Evolutionary conservation across 768 basidiomycete genomes (phyloP).

Genomic region (Dendrothele bispora): DNA sequence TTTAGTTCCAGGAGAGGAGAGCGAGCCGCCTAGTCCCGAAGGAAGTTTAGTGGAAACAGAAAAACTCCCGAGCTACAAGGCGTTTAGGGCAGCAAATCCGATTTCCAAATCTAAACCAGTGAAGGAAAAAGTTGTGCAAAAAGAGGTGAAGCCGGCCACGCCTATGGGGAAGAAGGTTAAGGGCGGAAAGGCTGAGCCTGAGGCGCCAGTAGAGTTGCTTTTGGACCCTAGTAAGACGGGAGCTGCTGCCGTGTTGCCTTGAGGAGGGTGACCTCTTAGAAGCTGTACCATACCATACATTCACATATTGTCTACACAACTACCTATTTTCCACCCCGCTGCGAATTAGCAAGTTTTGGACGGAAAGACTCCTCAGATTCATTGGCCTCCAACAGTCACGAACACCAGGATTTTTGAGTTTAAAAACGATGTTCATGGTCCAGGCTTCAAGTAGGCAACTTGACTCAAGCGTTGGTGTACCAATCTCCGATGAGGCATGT

Average conservation of each 20-base stretch:
- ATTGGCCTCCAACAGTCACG: no score
- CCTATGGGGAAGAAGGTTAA: constrained; percentile 85
- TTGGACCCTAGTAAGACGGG: constrained; percentile 3
- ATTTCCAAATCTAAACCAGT: background rate
- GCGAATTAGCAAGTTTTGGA: no score
- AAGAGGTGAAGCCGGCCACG: constrained; percentile 81
- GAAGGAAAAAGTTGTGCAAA: constrained; percentile 76
- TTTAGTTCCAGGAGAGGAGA: constrained; percentile 44
- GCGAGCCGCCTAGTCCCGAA: background rate
- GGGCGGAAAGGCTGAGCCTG: background rate
- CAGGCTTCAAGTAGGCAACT: no score
- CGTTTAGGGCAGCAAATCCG: background rate
- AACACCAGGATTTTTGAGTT: no score
- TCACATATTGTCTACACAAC: no score
- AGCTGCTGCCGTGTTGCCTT: constrained; percentile 8
- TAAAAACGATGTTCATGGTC: no score
- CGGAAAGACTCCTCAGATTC: no score
- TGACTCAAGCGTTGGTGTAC: no score
- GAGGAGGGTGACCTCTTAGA: no score
- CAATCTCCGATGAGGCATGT: no score
- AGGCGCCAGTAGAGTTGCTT: background rate
- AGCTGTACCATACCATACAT: no score
- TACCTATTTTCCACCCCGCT: no score
- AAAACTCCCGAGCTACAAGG: background rate
- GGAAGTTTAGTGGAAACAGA: background rate